A percentile compares a stretch with the other conserved stretches of the same genome.
These are phyloP conservation scores for Bauhinia variegata DNA, from an alignment of 306 rosid genomes.

Conservation along the genomic window DNA sequence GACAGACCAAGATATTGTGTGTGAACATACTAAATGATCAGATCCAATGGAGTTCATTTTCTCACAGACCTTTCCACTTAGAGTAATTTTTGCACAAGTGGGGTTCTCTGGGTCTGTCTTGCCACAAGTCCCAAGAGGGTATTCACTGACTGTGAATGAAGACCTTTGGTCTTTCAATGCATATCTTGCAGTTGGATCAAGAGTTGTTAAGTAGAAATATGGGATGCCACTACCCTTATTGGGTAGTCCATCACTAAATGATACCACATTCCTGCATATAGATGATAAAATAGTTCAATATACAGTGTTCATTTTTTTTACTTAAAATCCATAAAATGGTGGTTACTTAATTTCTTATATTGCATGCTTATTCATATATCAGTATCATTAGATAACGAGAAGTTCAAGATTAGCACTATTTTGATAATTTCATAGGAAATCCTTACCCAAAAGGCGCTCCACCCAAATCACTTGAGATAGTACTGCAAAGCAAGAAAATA, in stretches of 20 bases:
- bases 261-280: conserved; percentile 78
- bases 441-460: conserved; percentile 97
- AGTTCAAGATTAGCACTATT: not conserved
- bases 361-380: too few relatives aligned
- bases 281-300: conserved; percentile 9
- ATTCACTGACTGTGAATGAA: conserved; percentile 79
- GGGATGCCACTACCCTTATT: conserved; percentile 71
- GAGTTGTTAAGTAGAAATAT: conserved; percentile 85
- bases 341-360: too few relatives aligned
- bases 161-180: conserved; percentile 69
- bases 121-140: conserved; percentile 89
- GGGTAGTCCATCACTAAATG: conserved; percentile 84
- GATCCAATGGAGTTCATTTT: conserved; percentile 14
- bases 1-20: not conserved
- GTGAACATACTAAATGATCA: not conserved
- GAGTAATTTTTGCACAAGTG: conserved; percentile 79
- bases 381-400: not conserved
- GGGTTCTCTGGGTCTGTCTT: conserved; percentile 83
- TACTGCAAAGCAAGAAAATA: conserved; percentile 54
- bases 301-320: not conserved
- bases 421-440: not conserved
- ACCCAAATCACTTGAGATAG: conserved; percentile 75
- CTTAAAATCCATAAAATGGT: not conserved
- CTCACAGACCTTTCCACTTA: conserved; percentile 75
- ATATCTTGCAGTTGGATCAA: conserved; percentile 84